Conservation (phyloP, 2,329 filamentous ascomycete genomes). For the Akanthomyces lecanii region DNA sequence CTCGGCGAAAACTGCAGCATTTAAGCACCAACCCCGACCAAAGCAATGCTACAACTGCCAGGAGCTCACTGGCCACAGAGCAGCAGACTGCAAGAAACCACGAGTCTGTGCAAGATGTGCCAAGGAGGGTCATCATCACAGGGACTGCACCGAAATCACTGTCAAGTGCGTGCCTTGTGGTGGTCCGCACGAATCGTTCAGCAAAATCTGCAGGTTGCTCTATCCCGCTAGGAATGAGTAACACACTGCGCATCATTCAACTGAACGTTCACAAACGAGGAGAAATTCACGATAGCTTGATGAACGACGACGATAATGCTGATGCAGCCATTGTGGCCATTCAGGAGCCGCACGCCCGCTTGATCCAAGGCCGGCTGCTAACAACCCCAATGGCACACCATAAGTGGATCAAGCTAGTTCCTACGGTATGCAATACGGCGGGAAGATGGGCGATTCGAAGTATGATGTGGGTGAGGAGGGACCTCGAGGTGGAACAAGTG, state of each 20-base stretch:
- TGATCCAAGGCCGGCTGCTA: conserved; percentile 18
- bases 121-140: conserved; percentile 22
- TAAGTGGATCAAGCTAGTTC: conserved; percentile 21
- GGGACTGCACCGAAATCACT: conserved; percentile 18
- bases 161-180: conserved; percentile 22
- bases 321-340: conserved; percentile 19
- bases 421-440: conserved; percentile 12
- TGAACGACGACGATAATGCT: not conserved
- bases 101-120: conserved; percentile 21
- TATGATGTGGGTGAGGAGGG: conserved; percentile 21
- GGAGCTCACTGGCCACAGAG: conserved; percentile 26
- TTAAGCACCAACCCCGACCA: conserved; percentile 23
- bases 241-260: conserved; percentile 19
- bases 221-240: conserved; percentile 22
- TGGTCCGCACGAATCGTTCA: conserved; percentile 24
- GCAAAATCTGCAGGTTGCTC: conserved; percentile 22
- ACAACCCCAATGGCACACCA: conserved; percentile 20
- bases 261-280: conserved; percentile 21
- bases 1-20: conserved; percentile 21
- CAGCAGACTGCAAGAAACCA: conserved; percentile 25
- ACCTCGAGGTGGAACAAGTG: conserved; percentile 19
- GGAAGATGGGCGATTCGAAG: conserved; percentile 22
- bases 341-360: conserved; percentile 19
- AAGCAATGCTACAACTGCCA: too few relatives aligned
- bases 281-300: too few relatives aligned